Conservation (phyloP, 2,329 filamentous ascomycete species). For the Apiospora kogelbergensis region DNA sequence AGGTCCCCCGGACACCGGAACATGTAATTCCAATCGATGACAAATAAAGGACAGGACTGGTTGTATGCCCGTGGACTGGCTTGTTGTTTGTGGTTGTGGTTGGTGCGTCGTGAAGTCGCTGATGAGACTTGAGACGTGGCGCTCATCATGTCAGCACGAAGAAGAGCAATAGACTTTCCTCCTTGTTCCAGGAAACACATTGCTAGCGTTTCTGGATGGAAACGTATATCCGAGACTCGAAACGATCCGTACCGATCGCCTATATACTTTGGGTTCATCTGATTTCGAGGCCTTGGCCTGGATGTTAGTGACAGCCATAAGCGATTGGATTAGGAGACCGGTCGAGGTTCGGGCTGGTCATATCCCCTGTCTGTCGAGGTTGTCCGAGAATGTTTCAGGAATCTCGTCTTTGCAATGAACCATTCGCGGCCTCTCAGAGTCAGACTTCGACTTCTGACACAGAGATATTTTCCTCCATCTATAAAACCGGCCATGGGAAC, state of each 20-base stretch:
- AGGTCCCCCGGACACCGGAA: not conserved
- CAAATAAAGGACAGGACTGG: not conserved
- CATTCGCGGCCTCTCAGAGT: not conserved
- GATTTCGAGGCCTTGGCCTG: not conserved
- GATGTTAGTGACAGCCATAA: not conserved
- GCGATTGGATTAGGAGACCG: not conserved
- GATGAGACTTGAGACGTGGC: not conserved
- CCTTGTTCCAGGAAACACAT: not conserved
- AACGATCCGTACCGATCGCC: not conserved
- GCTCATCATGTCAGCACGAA: not conserved
- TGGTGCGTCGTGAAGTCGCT: not conserved
- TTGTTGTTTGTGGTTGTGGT: not conserved
- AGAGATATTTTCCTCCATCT: not conserved
- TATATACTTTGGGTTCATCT: not conserved
- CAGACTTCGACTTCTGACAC: not conserved
- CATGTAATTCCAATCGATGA: not conserved
- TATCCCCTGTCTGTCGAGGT: not conserved
- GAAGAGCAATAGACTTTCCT: not conserved
- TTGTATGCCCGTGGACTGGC: not conserved
- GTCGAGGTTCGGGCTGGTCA: not conserved
- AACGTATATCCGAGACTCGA: not conserved
- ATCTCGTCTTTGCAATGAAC: not conserved
- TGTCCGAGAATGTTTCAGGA: not conserved
- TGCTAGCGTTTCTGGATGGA: not conserved
- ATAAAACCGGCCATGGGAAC: not conserved